Conservation (phyloP, 1,284 basidiomycete species). For the Amylostereum areolatum region DNA sequence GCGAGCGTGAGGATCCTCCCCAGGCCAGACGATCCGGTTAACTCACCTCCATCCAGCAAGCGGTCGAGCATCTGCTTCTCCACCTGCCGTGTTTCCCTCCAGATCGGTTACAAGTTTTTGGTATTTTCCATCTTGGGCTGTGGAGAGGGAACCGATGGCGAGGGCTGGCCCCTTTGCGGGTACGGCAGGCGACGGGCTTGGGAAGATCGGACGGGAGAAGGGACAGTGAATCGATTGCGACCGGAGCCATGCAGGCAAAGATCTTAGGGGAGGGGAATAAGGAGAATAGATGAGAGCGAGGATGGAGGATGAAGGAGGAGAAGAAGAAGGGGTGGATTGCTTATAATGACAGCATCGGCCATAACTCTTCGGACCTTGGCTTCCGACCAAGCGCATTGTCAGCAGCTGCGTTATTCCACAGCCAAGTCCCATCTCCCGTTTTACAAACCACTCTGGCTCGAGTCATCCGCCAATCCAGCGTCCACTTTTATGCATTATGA, state of each 20-base stretch:
- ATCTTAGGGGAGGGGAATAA: neutral
- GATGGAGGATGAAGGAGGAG: neutral
- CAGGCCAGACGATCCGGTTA: constrained; percentile 8
- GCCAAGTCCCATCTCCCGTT: no score
- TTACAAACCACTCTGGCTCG: no score
- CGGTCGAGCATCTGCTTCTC: constrained; percentile 75
- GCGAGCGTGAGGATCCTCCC: constrained; percentile 1
- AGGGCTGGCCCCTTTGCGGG: constrained; percentile 42
- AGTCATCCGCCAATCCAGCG: no score
- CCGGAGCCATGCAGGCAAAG: constrained; percentile 47
- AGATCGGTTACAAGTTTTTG: constrained; percentile 59
- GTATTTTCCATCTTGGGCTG: constrained; percentile 71
- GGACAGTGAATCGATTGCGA: constrained; percentile 37
- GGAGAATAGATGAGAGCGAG: neutral
- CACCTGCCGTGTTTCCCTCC: constrained; percentile 42
- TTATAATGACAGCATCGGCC: neutral
- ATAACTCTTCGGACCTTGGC: no score
- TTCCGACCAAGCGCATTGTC: no score
- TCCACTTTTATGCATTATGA: no score
- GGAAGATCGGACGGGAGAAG: constrained; percentile 14
- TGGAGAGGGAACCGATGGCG: constrained; percentile 66
- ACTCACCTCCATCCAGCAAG: constrained; percentile 66
- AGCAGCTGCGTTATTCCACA: no score
- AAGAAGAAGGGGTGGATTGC: neutral
- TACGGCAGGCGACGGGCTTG: constrained; percentile 18